phyloP scores from a whole-genome alignment of 2,329 filamentous ascomycete genomes.

The Acrocalymma vagum region DNA sequence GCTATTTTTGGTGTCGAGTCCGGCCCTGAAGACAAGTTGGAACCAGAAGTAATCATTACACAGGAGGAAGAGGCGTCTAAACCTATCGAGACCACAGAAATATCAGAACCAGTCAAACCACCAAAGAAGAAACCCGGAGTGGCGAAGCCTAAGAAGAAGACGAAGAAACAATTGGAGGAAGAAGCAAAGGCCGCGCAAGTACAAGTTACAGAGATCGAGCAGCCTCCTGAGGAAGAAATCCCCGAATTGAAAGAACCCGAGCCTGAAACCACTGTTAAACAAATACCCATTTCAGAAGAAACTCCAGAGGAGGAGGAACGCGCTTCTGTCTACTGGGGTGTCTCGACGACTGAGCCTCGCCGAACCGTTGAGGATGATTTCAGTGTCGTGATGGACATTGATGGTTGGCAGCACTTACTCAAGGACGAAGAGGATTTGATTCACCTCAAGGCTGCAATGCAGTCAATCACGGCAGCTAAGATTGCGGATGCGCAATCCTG shows the following conservation, averaged over 20 bases:
- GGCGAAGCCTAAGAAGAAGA: conserved; percentile 74
- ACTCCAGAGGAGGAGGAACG: conserved; percentile 48
- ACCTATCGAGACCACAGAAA: conserved; percentile 47
- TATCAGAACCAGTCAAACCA: conserved; percentile 31
- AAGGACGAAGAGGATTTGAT: conserved; percentile 74
- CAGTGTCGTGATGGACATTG: conserved; percentile 70
- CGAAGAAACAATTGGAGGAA: conserved; percentile 79
- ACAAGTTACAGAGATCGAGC: conserved; percentile 57
- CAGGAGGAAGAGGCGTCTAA: conserved; percentile 55
- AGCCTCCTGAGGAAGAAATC: conserved; percentile 51
- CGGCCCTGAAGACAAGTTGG: conserved; percentile 53
- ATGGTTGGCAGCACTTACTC: conserved; percentile 73
- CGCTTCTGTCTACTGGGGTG: conserved; percentile 66
- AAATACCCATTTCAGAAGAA: conserved; percentile 39
- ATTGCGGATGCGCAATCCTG: conserved; percentile 69
- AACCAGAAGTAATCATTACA: conserved; percentile 42
- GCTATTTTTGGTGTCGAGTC: conserved; percentile 66
- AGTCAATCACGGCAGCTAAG: conserved; percentile 54
- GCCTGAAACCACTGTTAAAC: conserved; percentile 25
- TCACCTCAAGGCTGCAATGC: conserved; percentile 63
- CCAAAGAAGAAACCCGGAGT: conserved; percentile 51
- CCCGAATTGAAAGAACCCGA: conserved; percentile 34
- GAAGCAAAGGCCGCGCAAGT: conserved; percentile 47
- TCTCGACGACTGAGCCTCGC: conserved; percentile 66
- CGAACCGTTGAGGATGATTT: conserved; percentile 73